Percentiles rank a stretch among this genome's conserved stretches.
These are phyloP conservation scores for Cordyceps militaris DNA, from an alignment of 2,329 filamentous ascomycete species.

Conservation along the genomic window DNA sequence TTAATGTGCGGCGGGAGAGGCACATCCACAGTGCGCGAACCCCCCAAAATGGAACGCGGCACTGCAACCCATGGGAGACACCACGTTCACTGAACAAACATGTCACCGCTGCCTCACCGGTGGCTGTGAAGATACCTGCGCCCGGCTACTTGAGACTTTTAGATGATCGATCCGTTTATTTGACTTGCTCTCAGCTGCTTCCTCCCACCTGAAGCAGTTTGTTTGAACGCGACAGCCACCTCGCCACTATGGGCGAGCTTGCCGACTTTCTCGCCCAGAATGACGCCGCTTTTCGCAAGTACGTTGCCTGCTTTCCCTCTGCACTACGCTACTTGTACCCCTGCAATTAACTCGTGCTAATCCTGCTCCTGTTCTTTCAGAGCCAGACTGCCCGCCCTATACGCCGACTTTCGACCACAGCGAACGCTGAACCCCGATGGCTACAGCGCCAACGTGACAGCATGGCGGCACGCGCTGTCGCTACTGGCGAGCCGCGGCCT, in stretches of 20 bases:
- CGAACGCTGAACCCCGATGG: slow-evolving; percentile 75
- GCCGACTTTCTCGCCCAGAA: slow-evolving; percentile 57
- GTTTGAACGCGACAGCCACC: background rate
- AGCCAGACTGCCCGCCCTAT: slow-evolving; percentile 74
- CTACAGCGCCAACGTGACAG: slow-evolving; percentile 69
- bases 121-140: background rate
- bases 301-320: slow-evolving; percentile 16
- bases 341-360: background rate
- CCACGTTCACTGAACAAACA: background rate
- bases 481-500: slow-evolving; percentile 58
- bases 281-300: slow-evolving; percentile 57
- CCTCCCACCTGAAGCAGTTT: background rate
- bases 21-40: too few relatives aligned
- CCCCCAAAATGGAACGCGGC: background rate
- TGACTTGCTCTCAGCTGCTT: background rate
- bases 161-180: background rate
- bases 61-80: background rate
- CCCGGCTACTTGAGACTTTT: background rate
- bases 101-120: background rate
- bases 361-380: slow-evolving; percentile 32
- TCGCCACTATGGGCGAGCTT: slow-evolving; percentile 55
- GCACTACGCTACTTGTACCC: too few relatives aligned
- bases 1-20: too few relatives aligned
- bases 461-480: slow-evolving; percentile 72
- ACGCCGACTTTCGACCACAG: slow-evolving; percentile 77